Base-by-base conservation (phyloP, 1,284 basidiomycete genomes). In the Ceratobasidium sp. region DNA sequence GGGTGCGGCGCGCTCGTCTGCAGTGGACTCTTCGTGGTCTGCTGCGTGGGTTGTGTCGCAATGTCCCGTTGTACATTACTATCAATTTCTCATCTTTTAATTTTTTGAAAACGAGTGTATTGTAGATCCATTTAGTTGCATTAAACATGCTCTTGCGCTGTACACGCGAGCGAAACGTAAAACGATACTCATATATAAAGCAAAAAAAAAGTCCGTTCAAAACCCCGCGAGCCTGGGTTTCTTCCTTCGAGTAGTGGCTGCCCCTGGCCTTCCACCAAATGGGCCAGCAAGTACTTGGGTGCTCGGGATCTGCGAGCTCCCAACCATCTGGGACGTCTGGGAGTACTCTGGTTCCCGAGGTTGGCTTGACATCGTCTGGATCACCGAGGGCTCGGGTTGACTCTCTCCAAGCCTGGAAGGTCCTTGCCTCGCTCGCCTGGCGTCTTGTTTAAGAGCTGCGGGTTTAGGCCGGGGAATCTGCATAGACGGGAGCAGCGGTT, bases 1-100 rank as follows among this genome's bases (percentile, higher is more conserved):
- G 92, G 92, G 92, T 93, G 92, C 92, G 92, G 85, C 85, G 84
- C 81, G 82, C 85, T 86, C 87, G 75, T 78, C 80, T 79, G 81
- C 84, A 84, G 86, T 79, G 76, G 82, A 82, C 84, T 83, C 85
- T 92, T 91, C 88, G 87, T 85, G 86, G 88, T 83, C 54, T 80
- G 79, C 85, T 85, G 86, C 83, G 80, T 92, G 91, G 88, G 86
- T 84, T 81, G 80, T 83, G 86, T 86, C 90, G 92, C 92, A 93
- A 92, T 92, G 92, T 93, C 89, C 88, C 86, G 91, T 91, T 89
- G 90, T 90, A 93, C 89, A 93, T 81, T 78, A 22, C 19, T 51
- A 22, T 29, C 43, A n/a, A 11, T 24, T 24, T n/a, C 22, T 16
- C 27, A 48, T 37, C 19, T 51, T 37, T 29, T 56, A n/a, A 11